phyloP scores from a whole-genome alignment of 345 rosid species.

The Gossypium raimondii region DNA sequence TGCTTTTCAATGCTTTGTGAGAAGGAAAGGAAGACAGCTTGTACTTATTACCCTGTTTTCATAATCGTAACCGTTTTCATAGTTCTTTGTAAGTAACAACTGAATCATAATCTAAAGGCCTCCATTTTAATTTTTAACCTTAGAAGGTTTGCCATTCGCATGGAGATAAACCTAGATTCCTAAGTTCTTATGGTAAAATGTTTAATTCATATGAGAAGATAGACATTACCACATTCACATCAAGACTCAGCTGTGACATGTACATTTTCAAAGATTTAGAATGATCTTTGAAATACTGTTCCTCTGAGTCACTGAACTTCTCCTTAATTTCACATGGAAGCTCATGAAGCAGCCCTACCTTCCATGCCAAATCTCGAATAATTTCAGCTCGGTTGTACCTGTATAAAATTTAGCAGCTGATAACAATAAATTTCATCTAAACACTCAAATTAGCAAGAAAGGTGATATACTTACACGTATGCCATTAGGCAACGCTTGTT shows the following conservation, averaged over 20 bases:
- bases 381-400: slow-evolving; percentile 82
- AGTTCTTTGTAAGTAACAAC: background rate
- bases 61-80: background rate
- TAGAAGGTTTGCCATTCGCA: background rate
- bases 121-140: background rate
- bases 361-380: slow-evolving; percentile 68
- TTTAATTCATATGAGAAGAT: background rate
- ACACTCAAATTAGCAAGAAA: slow-evolving; percentile 6
- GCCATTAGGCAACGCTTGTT: slow-evolving; percentile 95
- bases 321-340: slow-evolving; percentile 69
- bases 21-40: no score
- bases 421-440: background rate
- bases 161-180: background rate
- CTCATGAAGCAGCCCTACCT: slow-evolving; percentile 60
- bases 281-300: slow-evolving; percentile 62
- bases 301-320: slow-evolving; percentile 64
- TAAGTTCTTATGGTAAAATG: background rate
- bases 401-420: slow-evolving; percentile 7
- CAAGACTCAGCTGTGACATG: slow-evolving; percentile 65
- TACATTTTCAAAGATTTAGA: slow-evolving; percentile 58
- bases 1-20: background rate
- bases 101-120: background rate
- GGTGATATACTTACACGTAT: slow-evolving; percentile 47
- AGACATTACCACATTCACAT: slow-evolving; percentile 64
- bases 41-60: background rate